Conservation (phyloP, 164 flowering plant genomes). For the Platanus orientalis region DNA sequence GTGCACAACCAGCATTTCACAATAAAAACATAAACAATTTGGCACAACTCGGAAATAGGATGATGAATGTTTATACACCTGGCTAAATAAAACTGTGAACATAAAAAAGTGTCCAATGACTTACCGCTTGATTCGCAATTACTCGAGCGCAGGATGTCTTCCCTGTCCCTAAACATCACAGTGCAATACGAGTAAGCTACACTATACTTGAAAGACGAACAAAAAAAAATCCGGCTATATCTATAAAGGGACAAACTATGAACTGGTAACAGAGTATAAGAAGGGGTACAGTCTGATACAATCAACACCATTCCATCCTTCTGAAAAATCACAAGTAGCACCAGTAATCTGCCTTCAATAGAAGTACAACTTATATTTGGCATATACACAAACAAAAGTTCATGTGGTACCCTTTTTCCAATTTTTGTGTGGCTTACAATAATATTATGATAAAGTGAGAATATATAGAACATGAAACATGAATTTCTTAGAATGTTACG, state of each 20-base stretch:
- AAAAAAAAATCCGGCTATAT: neutral
- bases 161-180: conserved; percentile 69
- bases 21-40: too few species aligned
- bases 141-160: conserved; percentile 98
- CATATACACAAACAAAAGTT: neutral
- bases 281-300: neutral
- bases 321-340: neutral
- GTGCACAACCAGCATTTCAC: too few species aligned
- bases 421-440: neutral
- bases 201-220: neutral
- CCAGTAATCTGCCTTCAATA: neutral
- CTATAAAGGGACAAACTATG: neutral
- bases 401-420: neutral
- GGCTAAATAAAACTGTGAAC: neutral
- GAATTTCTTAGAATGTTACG: too few species aligned
- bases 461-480: neutral
- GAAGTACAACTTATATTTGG: too few species aligned
- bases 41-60: too few species aligned
- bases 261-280: neutral
- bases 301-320: neutral
- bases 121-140: conserved; percentile 89
- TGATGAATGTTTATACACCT: too few species aligned
- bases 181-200: conserved; percentile 6
- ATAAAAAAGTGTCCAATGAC: conserved; percentile 14
- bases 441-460: neutral